These are phyloP conservation scores for Evernia prunastri DNA, from an alignment of 495 filamentous ascomycete species.

Conservation along the genomic window DNA sequence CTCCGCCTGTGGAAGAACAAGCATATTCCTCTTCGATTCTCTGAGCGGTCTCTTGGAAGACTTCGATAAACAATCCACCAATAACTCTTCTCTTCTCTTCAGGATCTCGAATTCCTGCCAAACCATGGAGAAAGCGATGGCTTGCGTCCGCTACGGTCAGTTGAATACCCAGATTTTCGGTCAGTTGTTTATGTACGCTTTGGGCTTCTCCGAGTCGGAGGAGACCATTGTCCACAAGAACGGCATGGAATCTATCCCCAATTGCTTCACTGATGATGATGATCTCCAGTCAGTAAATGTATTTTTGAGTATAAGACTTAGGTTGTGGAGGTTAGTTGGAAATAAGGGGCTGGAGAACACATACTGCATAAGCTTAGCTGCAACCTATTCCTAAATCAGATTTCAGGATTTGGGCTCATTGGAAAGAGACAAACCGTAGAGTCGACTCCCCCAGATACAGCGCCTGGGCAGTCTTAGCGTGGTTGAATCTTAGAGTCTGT, in stretches of 20 bases:
- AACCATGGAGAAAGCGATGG: conserved; percentile 61
- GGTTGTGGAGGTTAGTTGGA: too few relatives aligned
- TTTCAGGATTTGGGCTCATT: neutral
- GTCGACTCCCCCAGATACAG: conserved; percentile 88
- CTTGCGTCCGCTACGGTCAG: conserved; percentile 80
- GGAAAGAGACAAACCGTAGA: conserved; percentile 51
- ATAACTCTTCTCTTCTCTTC: conserved; percentile 95
- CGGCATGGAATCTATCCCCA: conserved; percentile 80
- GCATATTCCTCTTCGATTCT: conserved; percentile 64
- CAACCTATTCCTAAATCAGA: conserved; percentile 36
- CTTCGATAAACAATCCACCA: conserved; percentile 83
- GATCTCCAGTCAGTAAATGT: conserved; percentile 51
- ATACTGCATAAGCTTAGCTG: conserved; percentile 74
- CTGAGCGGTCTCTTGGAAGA: conserved; percentile 76
- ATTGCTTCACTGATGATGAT: conserved; percentile 32
- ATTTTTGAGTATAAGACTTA: conserved; percentile 2
- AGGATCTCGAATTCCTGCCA: conserved; percentile 73
- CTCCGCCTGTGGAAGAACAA: conserved; percentile 52
- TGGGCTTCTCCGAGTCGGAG: conserved; percentile 82
- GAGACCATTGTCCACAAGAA: conserved; percentile 76
- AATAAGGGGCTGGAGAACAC: conserved; percentile 54
- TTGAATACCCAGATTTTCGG: conserved; percentile 76
- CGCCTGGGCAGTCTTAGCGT: conserved; percentile 22
- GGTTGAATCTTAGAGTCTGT: neutral
- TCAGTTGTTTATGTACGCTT: conserved; percentile 68